Conservation (phyloP, 345 rosid species). For the Rhodomyrtus tomentosa region DNA sequence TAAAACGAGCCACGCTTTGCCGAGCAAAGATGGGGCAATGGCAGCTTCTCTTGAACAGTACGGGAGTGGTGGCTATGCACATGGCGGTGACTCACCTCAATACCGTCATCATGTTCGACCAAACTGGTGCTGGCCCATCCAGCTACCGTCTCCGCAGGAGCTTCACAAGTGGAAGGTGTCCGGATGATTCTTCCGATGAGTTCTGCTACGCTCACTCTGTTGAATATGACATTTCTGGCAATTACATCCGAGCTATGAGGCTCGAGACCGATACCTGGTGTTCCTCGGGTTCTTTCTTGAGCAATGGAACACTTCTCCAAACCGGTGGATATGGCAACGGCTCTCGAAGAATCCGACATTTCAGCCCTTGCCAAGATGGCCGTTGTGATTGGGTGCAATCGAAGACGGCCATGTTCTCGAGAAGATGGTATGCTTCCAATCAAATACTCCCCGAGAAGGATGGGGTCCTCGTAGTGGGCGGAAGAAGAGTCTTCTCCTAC, state of each 20-base stretch:
- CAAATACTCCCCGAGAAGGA: conserved; percentile 27
- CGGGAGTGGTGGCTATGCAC: conserved; percentile 24
- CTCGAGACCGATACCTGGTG: conserved; percentile 28
- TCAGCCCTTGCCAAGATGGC: conserved; percentile 6
- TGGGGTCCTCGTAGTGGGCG: conserved; percentile 24
- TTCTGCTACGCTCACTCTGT: conserved; percentile 27
- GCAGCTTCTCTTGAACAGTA: conserved; percentile 18
- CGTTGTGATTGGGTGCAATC: conserved; percentile 25
- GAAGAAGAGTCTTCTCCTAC: conserved; percentile 18
- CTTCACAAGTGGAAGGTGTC: conserved; percentile 3
- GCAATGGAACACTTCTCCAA: conserved; percentile 33
- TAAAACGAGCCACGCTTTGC: not conserved
- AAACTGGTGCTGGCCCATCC: conserved; percentile 14
- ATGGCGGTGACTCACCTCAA: conserved; percentile 21
- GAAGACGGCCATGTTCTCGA: not conserved
- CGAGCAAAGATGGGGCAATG: conserved; percentile 9
- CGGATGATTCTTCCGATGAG: conserved; percentile 1
- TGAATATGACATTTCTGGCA: conserved; percentile 8
- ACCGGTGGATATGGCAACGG: conserved; percentile 27
- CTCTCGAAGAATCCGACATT: conserved; percentile 8
- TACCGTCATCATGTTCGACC: conserved; percentile 24
- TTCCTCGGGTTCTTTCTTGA: conserved; percentile 24
- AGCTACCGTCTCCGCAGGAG: conserved; percentile 7
- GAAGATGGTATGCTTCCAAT: conserved; percentile 28
- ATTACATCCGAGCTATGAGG: conserved; percentile 17